Base-by-base conservation (phyloP, 2,329 filamentous ascomycete genomes). In the Colletotrichum truncatum region DNA sequence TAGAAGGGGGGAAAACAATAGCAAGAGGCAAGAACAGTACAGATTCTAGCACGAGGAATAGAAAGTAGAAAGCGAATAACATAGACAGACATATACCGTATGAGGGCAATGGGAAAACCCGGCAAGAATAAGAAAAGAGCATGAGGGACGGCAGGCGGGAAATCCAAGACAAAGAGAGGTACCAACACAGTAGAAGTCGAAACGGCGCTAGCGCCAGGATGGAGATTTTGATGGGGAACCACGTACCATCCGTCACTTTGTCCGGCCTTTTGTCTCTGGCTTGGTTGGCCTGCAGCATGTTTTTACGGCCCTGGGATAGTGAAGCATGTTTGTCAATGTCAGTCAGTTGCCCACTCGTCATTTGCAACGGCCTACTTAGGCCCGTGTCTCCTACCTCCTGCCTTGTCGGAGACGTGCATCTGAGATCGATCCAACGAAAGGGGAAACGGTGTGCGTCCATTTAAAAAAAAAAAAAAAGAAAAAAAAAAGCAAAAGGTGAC, bases 151-250 rank as follows among this genome's bases (percentile, higher is more conserved):
- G 59, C 25, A 36, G 59, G 32, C 59, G 54, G 60, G 21, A 58
- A 46, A 49, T 28, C 26, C 60, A 23, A 58, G 59, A 63, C 34
- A 51, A 28, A 36, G 6, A 58, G 32, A 61, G 25, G 56, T 61
- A 64, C 48, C 56, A 41, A 36, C 57, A 54, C 56, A 60, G 48
- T 34, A 30, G 43, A 56, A 53, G 61, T 54, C 62, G 56, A 61
- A 53, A 64, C 48, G 48, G 39, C 62, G 56, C 62, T 64, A 61
- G 30, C 30, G 38, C 61, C 48, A 45, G 25, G 46, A 64, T 60
- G 48, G 60, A 53, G 60, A 64, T 59, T 46, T 46, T 32, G 61
- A 60, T 38, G 55, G 46, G 52, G 53, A 39, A 30, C 25, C 21
- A 21, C 26, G n/a, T 59, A 32, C 11, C 28, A 3, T 43, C 23